Evolutionary conservation across 2,329 filamentous ascomycete species (phyloP).

Genomic region (Sphaerulina musiva): DNA sequence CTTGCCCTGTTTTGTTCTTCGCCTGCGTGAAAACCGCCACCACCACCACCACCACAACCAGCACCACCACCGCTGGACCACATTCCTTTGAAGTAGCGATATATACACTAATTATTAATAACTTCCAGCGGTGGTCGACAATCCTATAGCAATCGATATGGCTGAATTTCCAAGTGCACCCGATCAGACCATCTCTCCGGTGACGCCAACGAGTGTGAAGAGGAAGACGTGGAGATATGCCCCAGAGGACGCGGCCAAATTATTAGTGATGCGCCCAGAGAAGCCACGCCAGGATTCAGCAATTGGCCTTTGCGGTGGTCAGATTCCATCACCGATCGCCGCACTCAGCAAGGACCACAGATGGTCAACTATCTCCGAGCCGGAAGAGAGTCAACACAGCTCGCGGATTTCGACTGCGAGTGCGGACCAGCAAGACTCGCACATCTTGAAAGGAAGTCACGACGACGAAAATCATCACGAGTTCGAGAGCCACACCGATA

Average conservation of each 20-base stretch:
- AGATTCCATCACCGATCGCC: neutral
- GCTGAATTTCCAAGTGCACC: neutral
- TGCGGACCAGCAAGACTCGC: neutral
- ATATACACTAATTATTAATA: neutral
- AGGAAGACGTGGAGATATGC: neutral
- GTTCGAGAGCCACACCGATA: neutral
- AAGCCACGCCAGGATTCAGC: slow-evolving; percentile 4
- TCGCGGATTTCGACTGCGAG: slow-evolving; percentile 1
- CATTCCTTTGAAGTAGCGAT: neutral
- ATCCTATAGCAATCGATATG: slow-evolving; percentile 1
- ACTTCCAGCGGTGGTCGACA: neutral
- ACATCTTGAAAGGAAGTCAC: neutral
- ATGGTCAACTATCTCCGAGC: neutral
- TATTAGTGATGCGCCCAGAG: neutral
- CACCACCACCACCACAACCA: neutral
- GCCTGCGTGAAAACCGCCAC: neutral
- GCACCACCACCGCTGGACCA: neutral
- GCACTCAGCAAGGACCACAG: slow-evolving; percentile 4
- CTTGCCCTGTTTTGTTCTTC: neutral
- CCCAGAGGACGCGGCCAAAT: neutral
- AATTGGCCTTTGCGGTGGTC: neutral
- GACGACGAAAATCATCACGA: neutral
- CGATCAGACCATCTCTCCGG: neutral
- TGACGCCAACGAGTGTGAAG: slow-evolving; percentile 6
- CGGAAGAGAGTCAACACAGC: neutral